Evolutionary conservation across 2,329 filamentous ascomycete species (phyloP).

Genomic region (Calonectria hongkongensis): DNA sequence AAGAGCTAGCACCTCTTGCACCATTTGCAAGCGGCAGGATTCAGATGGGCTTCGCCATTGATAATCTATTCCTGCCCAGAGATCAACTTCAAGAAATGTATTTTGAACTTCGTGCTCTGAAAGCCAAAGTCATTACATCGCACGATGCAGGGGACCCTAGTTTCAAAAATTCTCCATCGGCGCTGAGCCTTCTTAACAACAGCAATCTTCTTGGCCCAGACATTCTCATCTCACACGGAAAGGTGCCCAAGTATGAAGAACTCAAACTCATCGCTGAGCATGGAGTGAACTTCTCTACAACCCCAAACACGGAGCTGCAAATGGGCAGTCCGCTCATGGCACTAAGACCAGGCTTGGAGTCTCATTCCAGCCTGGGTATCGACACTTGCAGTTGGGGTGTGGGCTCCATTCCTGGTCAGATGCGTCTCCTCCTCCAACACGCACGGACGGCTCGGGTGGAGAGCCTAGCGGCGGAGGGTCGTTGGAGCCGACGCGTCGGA

Average conservation of each 20-base stretch:
- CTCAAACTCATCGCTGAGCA: background rate
- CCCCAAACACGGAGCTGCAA: constrained; percentile 8
- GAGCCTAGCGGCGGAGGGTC: background rate
- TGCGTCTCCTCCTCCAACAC: constrained; percentile 10
- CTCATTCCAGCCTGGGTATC: background rate
- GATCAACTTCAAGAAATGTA: background rate
- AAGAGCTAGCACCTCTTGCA: background rate
- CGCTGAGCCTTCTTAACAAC: background rate
- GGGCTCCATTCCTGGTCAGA: background rate
- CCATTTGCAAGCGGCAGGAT: constrained; percentile 1
- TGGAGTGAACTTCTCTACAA: constrained; percentile 1
- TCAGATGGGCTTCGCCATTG: constrained; percentile 3
- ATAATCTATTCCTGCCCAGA: background rate
- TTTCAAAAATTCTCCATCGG: background rate
- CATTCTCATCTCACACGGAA: constrained; percentile 2
- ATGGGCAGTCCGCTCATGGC: background rate
- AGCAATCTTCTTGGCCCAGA: background rate
- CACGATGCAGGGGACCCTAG: background rate
- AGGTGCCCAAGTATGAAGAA: background rate
- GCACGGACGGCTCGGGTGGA: background rate
- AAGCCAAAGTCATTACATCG: constrained; percentile 13
- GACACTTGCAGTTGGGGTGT: background rate
- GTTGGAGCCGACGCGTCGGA: constrained; percentile 1
- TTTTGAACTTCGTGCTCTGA: background rate
- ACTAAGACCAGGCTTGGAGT: background rate